Base-by-base conservation (phyloP, 1,284 basidiomycete species). In the Irpex lacteus region DNA sequence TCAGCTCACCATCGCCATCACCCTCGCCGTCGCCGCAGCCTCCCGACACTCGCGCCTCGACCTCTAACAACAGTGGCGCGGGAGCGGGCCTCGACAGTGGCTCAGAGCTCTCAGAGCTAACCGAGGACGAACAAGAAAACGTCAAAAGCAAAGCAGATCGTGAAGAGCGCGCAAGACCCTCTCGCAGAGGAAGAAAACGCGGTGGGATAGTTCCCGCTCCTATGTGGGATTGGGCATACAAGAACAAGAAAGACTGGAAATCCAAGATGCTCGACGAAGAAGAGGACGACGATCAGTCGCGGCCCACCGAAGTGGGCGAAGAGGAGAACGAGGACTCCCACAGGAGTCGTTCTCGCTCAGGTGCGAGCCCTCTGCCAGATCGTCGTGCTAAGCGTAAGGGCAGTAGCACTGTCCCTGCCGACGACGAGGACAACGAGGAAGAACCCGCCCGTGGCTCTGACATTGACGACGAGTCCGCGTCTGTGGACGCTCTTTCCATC, bases 181-280 rank as follows among this genome's bases (percentile, higher is more conserved):
- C 66, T 54, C 74, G 77, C 57, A 70, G 74, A 9, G 77, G 75
- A 67, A 82, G 80, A 74, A 90, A 88, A 74, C 83, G 87, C 60
- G 85, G 85, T 67, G 86, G 86, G 60, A 80, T 90, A 64, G 85
- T 90, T 1, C 88, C 90, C 49, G 85, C 85, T 36, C 85, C 85
- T 62, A 91, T 90, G 88, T 92, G 89, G 90, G 89, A 82, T 38
- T 92, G 90, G 90, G 89, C 85, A 34, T 85, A 84, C 60, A 85
- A 84, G 75, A 76, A 72, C 63, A 72, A 70, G 70, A 66, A 72
- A 61, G 71, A 71, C 60, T 62, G 62, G 63, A 72, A 70, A 70
- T 70, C 67, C 63, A 71, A 65, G 66, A 84, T 65, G 82, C 85
- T 67, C 63, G 85, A 88, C 65, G 83, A 86, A 59, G 85, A 86